Evolutionary conservation across 148 eudicot genomes (phyloP), one percentile per base, ranked within the genome.

Genomic region (Fagopyrum tataricum): DNA sequence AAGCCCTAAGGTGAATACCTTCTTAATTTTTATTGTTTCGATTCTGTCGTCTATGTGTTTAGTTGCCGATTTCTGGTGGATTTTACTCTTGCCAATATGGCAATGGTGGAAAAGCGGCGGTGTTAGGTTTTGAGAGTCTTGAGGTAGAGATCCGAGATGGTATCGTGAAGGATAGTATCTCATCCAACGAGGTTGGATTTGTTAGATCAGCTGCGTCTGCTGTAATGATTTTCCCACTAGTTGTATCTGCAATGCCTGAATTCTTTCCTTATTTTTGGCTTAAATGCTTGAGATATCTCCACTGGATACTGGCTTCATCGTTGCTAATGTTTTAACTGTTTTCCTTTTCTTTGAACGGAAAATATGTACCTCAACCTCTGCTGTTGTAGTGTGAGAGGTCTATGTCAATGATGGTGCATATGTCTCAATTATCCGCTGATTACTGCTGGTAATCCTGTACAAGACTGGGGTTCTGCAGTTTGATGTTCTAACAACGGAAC

Each of bases 201-300:
- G 41, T 12, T 26, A 61, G 40, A 61, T 24, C n/a, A 12, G 17
- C 31, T 61, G 67, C 12, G 15, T 10, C n/a, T 40, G 13, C 41
- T 61, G 40, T 61, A n/a, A 61, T 61, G 41, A n/a, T 17, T 31
- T 26, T 31, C 41, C n/a, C 64, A 8, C 31, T 26, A 12, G 21
- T 61, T 26, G 41, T 61, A 61, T 61, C 67, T 26, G 42, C 58
- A 26, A 61, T 61, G 41, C 67, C 67, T 31, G 67, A 61, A 9
- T 58, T 58, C 9, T 21, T 24, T n/a, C n/a, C n/a, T n/a, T n/a
- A n/a, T n/a, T n/a, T n/a, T 9, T 58, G 31, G 14, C 4, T 24
- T 31, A 8, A 58, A 10, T 24, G 10, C 41, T 12, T 61, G 17
- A 0, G 26, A 55, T 6, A 55, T 55, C 24, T 18, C 13, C 58